phyloP scores from a whole-genome alignment of 2,329 filamentous ascomycete genomes.

The Domatiomyces catenatus region DNA sequence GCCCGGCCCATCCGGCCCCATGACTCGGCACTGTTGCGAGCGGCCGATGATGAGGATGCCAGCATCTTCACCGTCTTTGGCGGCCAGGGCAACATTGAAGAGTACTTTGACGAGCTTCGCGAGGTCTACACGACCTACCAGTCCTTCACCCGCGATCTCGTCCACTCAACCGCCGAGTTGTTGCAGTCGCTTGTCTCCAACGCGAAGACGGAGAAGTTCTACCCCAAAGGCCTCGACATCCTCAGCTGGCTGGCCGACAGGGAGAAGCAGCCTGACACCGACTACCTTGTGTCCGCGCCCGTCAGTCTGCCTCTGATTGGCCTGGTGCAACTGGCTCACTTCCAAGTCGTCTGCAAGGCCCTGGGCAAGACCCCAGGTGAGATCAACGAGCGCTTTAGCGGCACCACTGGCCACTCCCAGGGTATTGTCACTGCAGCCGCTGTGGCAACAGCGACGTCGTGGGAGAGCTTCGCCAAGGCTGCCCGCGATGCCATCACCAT shows the following conservation, averaged over 20 bases:
- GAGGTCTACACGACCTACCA: slow-evolving; percentile 85
- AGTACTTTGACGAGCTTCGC: slow-evolving; percentile 95
- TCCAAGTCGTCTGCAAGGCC: slow-evolving; percentile 82
- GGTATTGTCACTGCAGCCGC: slow-evolving; percentile 87
- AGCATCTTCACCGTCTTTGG: slow-evolving; percentile 89
- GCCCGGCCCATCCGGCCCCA: slow-evolving; percentile 81
- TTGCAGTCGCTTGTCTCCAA: slow-evolving; percentile 74
- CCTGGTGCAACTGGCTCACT: slow-evolving; percentile 88
- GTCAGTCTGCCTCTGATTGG: slow-evolving; percentile 95
- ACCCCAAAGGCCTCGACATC: slow-evolving; percentile 90
- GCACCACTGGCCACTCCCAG: slow-evolving; percentile 91
- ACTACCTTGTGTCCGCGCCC: slow-evolving; percentile 86
- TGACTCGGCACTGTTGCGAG: slow-evolving; percentile 81
- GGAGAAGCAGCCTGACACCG: slow-evolving; percentile 79
- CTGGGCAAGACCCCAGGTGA: slow-evolving; percentile 80
- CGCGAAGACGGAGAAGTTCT: slow-evolving; percentile 81
- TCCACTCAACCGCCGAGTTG: slow-evolving; percentile 66
- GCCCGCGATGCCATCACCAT: slow-evolving; percentile 71
- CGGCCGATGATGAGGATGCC: slow-evolving; percentile 68
- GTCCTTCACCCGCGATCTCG: slow-evolving; percentile 73
- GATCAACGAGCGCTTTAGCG: slow-evolving; percentile 67
- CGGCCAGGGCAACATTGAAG: slow-evolving; percentile 96
- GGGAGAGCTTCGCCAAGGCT: slow-evolving; percentile 78
- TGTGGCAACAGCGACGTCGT: slow-evolving; percentile 77
- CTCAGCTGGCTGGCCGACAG: slow-evolving; percentile 82